Base-by-base conservation (phyloP, 768 basidiomycete genomes). In the Pulveroboletus sp. region DNA sequence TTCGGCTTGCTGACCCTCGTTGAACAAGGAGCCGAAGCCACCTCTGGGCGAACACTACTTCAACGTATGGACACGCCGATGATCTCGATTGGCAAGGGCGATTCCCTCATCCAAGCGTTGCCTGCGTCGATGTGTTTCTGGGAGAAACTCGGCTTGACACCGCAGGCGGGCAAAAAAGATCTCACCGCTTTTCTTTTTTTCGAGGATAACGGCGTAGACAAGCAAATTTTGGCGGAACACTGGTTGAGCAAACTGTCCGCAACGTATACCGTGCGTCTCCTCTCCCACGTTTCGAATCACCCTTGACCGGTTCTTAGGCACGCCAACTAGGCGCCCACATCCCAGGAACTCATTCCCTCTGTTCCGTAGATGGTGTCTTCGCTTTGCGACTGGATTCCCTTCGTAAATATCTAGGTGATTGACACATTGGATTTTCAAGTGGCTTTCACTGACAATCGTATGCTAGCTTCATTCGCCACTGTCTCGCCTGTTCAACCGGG, bases 91-190 rank as follows among this genome's bases (percentile, higher is more conserved):
- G 83, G 79, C 3, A 89, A 88, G 59, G 78, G 79, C 3, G 82
- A 84, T 31, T 75, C 80, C 4, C 66, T 89, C 23, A 72, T 93
- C n/a, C 81, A 89, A 35, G 65, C 89, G 16, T 65, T 80, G 13
- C 83, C 89, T 2, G 67, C 87, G 5, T 85, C 89, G 0, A 61
- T 93, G 20, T 76, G 83, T 2, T 93, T 92, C 64, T 93, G 91
- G 90, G 85, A 88, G 57, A 93, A 90, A 63, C 74, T 92, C 12
- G 89, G 87, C 0, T 62, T 93, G 37, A 73, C 75, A 14, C 91
- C 91, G 0, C 75, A 77, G 40, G 77, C 77, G 30, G 91, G 92
- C 7, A 72, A 69, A 49, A 92, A 93, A 68, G 75, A 92, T 56
- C 73, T 87, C 5, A 76, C 73, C 2, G 79, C 78, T 2, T 89